Evolutionary conservation across 345 rosid species (phyloP).

Genomic region (Eucalyptus pauciflora): DNA sequence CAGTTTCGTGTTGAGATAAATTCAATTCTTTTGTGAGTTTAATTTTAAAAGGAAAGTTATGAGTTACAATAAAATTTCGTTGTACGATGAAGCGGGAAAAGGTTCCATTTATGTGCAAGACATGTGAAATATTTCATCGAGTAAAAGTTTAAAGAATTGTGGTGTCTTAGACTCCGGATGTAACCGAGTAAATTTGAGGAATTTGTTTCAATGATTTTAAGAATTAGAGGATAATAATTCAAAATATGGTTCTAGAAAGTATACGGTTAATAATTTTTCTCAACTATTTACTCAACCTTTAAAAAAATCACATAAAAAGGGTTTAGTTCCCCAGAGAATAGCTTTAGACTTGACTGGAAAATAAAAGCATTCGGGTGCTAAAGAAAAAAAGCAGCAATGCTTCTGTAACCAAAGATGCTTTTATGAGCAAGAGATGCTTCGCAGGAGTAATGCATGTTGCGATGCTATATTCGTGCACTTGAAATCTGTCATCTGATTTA

Average conservation of each 20-base stretch:
- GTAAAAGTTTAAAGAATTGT: not conserved
- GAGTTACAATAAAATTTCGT: not conserved
- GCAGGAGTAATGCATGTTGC: not conserved
- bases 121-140: not conserved
- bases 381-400: not conserved
- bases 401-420: not conserved
- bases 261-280: not conserved
- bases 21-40: accelerated
- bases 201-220: not conserved
- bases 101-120: not conserved
- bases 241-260: not conserved
- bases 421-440: not conserved
- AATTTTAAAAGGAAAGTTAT: not conserved
- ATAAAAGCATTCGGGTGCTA: not conserved
- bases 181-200: not conserved
- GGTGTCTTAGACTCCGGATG: not conserved
- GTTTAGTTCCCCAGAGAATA: not conserved
- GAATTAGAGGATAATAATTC: not conserved
- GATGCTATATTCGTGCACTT: not conserved
- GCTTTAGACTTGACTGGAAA: not conserved
- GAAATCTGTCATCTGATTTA: not conserved
- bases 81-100: not conserved
- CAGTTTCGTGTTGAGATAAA: not conserved
- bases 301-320: not conserved
- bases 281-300: not conserved